A percentile compares a stretch with the other conserved stretches of the same genome.
These are phyloP conservation scores for Rhizopus delemar DNA, from an alignment of 371 early-diverging fungal genomes.

Conservation along the genomic window DNA sequence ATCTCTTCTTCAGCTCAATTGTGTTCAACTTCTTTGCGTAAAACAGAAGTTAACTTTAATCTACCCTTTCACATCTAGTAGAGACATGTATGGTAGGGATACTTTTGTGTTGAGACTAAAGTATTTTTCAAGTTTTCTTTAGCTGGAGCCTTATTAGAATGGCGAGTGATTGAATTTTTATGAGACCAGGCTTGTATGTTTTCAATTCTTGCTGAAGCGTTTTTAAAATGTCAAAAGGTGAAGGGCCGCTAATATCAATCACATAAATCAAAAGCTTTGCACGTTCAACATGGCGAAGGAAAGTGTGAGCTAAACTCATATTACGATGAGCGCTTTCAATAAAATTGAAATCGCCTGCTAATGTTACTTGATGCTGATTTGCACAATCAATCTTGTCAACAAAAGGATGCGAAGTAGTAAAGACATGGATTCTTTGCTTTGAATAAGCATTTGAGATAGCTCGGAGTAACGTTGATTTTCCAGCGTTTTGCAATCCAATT, in stretches of 20 bases:
- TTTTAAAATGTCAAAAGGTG: constrained; percentile 79
- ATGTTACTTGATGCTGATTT: constrained; percentile 79
- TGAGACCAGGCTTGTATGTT: constrained; percentile 75
- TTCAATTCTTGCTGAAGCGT: constrained; percentile 82
- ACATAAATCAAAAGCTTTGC: constrained; percentile 87
- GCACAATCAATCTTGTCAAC: constrained; percentile 90
- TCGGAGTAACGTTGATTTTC: constrained; percentile 88
- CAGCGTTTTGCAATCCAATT: constrained; percentile 96
- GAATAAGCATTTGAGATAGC: constrained; percentile 96
- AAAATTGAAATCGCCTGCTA: constrained; percentile 96
- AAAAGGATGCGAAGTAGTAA: constrained; percentile 95
- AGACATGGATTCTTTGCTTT: constrained; percentile 90
- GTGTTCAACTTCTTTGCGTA: constrained; percentile 70
- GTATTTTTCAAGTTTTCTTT: constrained; percentile 54
- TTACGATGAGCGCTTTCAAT: constrained; percentile 91
- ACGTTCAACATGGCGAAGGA: constrained; percentile 92
- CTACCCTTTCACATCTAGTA: constrained; percentile 86
- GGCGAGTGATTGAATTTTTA: constrained; percentile 75
- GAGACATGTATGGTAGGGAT: constrained; percentile 84
- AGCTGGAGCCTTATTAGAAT: constrained; percentile 85
- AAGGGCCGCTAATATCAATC: constrained; percentile 71
- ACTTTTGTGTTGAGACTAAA: constrained; percentile 42
- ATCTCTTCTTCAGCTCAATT: constrained; percentile 27
- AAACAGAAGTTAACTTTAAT: constrained; percentile 65
- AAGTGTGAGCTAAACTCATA: constrained; percentile 89